Percentiles rank a stretch among this genome's conserved stretches.
These are phyloP conservation scores for Beauveria pseudobassiana DNA, from an alignment of 2,329 filamentous ascomycete genomes.

Conservation along the genomic window DNA sequence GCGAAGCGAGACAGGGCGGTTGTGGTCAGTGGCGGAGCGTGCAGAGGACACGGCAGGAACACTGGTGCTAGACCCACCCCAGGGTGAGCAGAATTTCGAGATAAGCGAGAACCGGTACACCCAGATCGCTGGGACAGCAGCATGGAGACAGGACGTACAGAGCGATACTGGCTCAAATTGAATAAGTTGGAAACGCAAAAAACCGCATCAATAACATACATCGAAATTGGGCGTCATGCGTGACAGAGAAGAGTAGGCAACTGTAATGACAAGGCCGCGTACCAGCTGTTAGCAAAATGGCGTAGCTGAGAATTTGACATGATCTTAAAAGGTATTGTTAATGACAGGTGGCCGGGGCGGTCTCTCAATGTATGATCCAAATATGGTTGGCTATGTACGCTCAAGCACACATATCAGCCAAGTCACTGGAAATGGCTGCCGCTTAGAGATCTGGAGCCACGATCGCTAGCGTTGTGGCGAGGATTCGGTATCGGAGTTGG, in stretches of 20 bases:
- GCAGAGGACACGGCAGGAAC: neutral
- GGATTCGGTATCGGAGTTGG: neutral
- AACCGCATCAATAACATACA: neutral
- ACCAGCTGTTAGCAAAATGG: neutral
- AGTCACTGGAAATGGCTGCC: neutral
- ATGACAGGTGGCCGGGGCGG: neutral
- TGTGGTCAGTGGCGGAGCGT: neutral
- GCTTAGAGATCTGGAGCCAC: neutral
- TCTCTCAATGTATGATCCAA: neutral
- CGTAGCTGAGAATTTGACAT: neutral
- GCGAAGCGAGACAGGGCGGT: neutral
- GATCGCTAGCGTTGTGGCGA: conserved; percentile 1
- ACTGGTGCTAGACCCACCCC: neutral
- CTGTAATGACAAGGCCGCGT: neutral
- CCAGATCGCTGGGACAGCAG: conserved; percentile 25
- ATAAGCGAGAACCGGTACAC: conserved; percentile 25
- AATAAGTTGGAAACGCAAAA: neutral
- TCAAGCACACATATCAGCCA: neutral
- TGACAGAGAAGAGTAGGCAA: neutral
- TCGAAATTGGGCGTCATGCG: neutral
- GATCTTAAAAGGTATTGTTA: neutral
- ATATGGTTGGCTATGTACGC: neutral
- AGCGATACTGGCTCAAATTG: neutral
- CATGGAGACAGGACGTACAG: neutral
- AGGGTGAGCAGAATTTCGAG: conserved; percentile 10